Conservation (phyloP, 2,329 filamentous ascomycete genomes). For the Pezizomycotina sp. region DNA sequence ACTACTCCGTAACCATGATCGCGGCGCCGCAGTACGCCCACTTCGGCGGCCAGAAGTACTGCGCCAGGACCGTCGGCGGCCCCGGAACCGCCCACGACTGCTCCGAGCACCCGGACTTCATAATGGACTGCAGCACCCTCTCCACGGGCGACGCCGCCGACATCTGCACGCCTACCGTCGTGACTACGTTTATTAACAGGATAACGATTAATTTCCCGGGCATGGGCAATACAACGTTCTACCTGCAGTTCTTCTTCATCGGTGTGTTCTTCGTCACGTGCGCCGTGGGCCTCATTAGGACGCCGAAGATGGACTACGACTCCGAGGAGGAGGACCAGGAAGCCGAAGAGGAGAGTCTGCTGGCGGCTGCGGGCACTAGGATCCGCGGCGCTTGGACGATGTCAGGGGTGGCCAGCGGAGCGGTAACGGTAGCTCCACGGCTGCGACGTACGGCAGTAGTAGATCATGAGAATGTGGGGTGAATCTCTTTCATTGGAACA, state of each 20-base stretch:
- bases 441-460: too few species aligned
- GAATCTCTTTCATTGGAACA: too few species aligned
- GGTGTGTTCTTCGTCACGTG: slow-evolving; percentile 70
- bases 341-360: slow-evolving; percentile 80
- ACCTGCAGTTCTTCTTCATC: slow-evolving; percentile 87
- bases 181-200: slow-evolving; percentile 83
- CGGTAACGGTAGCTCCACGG: too few species aligned
- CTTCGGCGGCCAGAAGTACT: slow-evolving; percentile 89
- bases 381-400: slow-evolving; percentile 81
- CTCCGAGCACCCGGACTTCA: slow-evolving; percentile 48
- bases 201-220: slow-evolving; percentile 89
- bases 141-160: slow-evolving; percentile 53
- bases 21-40: slow-evolving; percentile 92
- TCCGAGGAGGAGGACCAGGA: slow-evolving; percentile 79
- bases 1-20: slow-evolving; percentile 83
- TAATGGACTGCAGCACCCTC: slow-evolving; percentile 68
- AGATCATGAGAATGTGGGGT: too few species aligned
- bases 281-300: slow-evolving; percentile 59
- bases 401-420: too few species aligned
- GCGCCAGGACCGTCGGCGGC: slow-evolving; percentile 49
- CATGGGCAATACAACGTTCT: slow-evolving; percentile 84
- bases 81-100: slow-evolving; percentile 52
- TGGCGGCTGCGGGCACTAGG: slow-evolving; percentile 65
- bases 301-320: slow-evolving; percentile 61
- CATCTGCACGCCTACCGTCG: slow-evolving; percentile 79